phyloP scores from a whole-genome alignment of 108 stramenopile species.

The Nannochloropsis gaditana region DNA sequence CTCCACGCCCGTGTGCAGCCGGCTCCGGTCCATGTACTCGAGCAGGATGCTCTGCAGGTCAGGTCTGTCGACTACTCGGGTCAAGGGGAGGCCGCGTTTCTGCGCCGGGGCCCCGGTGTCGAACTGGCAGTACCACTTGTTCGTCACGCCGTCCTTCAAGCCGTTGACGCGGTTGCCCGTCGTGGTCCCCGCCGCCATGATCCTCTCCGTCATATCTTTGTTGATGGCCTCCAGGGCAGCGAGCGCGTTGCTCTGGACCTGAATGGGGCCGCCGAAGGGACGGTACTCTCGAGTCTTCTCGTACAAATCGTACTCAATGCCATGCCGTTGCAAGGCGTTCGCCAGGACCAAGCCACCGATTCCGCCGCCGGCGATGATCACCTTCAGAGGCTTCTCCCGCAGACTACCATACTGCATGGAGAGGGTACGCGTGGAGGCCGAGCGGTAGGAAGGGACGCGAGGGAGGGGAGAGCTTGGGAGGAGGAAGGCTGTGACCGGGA shows the following conservation, averaged over 20 bases:
- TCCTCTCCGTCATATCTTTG: slow-evolving; percentile 68
- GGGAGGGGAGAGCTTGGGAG: not conserved
- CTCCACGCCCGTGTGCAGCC: slow-evolving; percentile 60
- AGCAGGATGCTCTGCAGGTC: slow-evolving; percentile 92
- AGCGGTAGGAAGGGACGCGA: not conserved
- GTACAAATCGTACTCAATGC: slow-evolving; percentile 72
- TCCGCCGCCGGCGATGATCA: slow-evolving; percentile 88
- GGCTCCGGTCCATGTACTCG: slow-evolving; percentile 57
- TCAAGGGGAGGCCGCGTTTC: slow-evolving; percentile 84
- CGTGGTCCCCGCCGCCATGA: slow-evolving; percentile 94
- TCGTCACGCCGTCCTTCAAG: slow-evolving; percentile 87
- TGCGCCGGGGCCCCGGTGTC: slow-evolving; percentile 79
- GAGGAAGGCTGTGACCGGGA: not conserved
- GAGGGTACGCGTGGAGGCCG: not conserved
- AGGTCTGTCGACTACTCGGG: slow-evolving; percentile 91
- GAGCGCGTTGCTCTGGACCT: slow-evolving; percentile 91
- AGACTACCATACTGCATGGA: not conserved
- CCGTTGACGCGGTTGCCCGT: slow-evolving; percentile 88
- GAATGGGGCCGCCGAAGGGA: slow-evolving; percentile 93
- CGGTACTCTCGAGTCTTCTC: slow-evolving; percentile 87
- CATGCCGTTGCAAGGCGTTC: slow-evolving; percentile 79
- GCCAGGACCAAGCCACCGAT: slow-evolving; percentile 86
- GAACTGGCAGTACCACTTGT: slow-evolving; percentile 87
- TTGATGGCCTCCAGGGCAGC: slow-evolving; percentile 87
- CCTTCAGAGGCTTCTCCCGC: slow-evolving; percentile 58